Conservation (phyloP, 2,329 filamentous ascomycete genomes). For the Exophiala calicioides region DNA sequence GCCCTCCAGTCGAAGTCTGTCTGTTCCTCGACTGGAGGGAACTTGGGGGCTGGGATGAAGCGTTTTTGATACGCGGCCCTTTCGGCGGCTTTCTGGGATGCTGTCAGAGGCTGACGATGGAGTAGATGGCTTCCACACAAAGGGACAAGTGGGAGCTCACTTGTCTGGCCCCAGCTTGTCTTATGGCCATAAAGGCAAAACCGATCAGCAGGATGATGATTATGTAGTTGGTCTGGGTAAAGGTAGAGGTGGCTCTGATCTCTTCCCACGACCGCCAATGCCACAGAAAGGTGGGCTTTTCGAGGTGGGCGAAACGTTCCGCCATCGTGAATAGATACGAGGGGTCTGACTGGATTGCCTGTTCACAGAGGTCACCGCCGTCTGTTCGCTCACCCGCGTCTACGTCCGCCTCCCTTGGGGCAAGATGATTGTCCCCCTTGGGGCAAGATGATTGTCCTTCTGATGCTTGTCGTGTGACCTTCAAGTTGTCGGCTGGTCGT, state of each 20-base stretch:
- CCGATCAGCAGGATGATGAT: conserved; percentile 25
- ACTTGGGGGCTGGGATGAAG: conserved; percentile 29
- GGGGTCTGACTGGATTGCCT: too few relatives aligned
- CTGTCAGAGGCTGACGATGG: not conserved
- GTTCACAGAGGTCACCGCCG: too few relatives aligned
- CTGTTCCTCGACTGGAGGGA: conserved; percentile 44
- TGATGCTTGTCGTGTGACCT: too few relatives aligned
- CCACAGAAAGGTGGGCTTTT: conserved; percentile 27
- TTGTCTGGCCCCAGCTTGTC: conserved; percentile 18
- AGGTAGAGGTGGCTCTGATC: conserved; percentile 21
- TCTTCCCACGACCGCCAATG: conserved; percentile 26
- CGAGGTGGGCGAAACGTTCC: conserved; percentile 32
- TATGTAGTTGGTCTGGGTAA: conserved; percentile 27
- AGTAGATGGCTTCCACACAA: not conserved
- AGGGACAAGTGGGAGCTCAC: conserved; percentile 2
- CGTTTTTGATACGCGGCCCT: conserved; percentile 24
- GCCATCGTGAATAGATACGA: conserved; percentile 13
- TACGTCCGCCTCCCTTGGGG: too few relatives aligned
- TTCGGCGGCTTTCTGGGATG: conserved; percentile 14
- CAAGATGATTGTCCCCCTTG: too few relatives aligned
- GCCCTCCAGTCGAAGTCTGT: conserved; percentile 53
- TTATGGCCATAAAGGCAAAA: conserved; percentile 22
- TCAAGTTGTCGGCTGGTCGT: too few relatives aligned
- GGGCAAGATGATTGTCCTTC: too few relatives aligned
- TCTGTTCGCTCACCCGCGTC: too few relatives aligned